Conservation (phyloP, 2,329 filamentous ascomycete species). For the Stagonosporopsis rhizophila region DNA sequence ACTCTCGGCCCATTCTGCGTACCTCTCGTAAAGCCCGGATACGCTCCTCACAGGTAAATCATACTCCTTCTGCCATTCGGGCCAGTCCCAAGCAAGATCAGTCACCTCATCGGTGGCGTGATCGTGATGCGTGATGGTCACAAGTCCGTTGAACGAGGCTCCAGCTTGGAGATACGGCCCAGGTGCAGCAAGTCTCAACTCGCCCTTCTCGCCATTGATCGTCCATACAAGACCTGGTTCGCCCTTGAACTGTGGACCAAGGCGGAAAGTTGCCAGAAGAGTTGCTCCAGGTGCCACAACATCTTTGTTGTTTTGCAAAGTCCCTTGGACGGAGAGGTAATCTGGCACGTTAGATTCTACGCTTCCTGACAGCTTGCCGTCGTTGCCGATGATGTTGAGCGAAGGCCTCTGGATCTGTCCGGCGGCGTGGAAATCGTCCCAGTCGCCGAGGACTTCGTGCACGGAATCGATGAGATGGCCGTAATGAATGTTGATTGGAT, state of each 20-base stretch:
- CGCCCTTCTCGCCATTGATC: slow-evolving; percentile 28
- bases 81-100: slow-evolving; percentile 52
- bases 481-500: slow-evolving; percentile 28
- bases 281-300: slow-evolving; percentile 18
- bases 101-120: slow-evolving; percentile 35
- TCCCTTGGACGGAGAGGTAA: slow-evolving; percentile 51
- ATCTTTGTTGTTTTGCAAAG: slow-evolving; percentile 1
- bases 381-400: slow-evolving; percentile 12
- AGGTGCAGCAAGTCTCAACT: slow-evolving; percentile 23
- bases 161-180: slow-evolving; percentile 56
- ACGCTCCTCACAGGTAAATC: slow-evolving; percentile 29
- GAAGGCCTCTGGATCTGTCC: slow-evolving; percentile 31
- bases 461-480: slow-evolving; percentile 31
- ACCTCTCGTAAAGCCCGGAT: slow-evolving; percentile 42
- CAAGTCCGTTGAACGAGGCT: slow-evolving; percentile 19
- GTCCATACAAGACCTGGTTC: slow-evolving; percentile 22
- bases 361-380: slow-evolving; percentile 6
- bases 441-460: slow-evolving; percentile 29
- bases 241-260: slow-evolving; percentile 25
- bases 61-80: slow-evolving; percentile 44
- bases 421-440: slow-evolving; percentile 17
- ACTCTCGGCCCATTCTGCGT: slow-evolving; percentile 32
- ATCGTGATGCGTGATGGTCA: slow-evolving; percentile 37
- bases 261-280: slow-evolving; percentile 20
- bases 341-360: slow-evolving; percentile 55